Evolutionary conservation across 2,329 filamentous ascomycete genomes (phyloP).

Genomic region (Cadophora gregata): DNA sequence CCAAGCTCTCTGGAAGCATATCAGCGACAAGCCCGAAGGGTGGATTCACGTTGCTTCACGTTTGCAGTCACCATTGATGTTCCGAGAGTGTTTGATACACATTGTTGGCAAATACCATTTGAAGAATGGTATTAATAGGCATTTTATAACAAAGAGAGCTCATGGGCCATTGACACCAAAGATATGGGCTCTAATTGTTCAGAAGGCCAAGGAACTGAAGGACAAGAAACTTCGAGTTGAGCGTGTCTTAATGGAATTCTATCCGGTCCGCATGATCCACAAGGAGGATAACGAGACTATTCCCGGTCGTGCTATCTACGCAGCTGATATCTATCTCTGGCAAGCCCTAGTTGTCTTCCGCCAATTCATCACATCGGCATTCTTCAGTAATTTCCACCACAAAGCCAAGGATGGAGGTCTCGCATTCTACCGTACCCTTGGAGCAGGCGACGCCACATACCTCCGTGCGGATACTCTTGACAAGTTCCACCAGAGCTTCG

Average conservation of each 20-base stretch:
- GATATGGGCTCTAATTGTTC: conserved; percentile 29
- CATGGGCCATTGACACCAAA: conserved; percentile 19
- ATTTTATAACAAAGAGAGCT: conserved; percentile 11
- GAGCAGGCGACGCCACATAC: conserved; percentile 31
- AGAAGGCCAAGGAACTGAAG: conserved; percentile 35
- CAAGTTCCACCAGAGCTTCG: conserved; percentile 31
- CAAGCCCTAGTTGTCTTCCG: conserved; percentile 36
- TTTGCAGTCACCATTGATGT: conserved; percentile 40
- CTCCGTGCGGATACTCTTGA: conserved; percentile 22
- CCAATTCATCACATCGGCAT: conserved; percentile 34
- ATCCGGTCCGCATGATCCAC: conserved; percentile 37
- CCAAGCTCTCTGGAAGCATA: conserved; percentile 37
- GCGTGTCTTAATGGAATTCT: conserved; percentile 33
- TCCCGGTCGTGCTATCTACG: conserved; percentile 39
- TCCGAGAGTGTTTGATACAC: conserved; percentile 41
- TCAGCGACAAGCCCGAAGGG: conserved; percentile 29
- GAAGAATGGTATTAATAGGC: conserved; percentile 25
- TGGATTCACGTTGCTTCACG: conserved; percentile 39
- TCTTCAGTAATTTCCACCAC: conserved; percentile 31
- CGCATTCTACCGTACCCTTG: conserved; percentile 36
- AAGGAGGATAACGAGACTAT: conserved; percentile 19
- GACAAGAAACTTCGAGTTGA: conserved; percentile 37
- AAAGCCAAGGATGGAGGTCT: conserved; percentile 38
- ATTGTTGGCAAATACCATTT: conserved; percentile 36
- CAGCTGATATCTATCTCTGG: conserved; percentile 42